phyloP scores from a whole-genome alignment of 441 rosid species.

The Pelargonium fulgidum region DNA sequence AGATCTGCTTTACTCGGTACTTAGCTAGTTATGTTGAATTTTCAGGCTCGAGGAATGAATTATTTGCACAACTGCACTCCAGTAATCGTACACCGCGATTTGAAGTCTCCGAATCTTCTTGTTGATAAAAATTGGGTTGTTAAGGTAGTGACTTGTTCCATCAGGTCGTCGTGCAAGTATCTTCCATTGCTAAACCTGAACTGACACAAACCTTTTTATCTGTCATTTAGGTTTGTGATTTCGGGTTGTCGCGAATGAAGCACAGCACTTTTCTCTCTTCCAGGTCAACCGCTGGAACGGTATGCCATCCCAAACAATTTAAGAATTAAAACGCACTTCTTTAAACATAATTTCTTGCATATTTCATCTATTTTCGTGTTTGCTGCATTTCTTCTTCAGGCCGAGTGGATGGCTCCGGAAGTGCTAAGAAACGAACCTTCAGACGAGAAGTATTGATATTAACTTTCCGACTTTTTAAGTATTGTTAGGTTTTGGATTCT shows the following conservation, averaged over 20 bases:
- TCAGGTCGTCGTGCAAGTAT: neutral
- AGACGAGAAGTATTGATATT: conserved; percentile 71
- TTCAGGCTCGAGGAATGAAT: conserved; percentile 91
- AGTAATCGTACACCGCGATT: conserved; percentile 79
- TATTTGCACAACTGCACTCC: conserved; percentile 59
- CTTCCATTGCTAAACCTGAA: too few relatives aligned
- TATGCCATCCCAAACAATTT: too few relatives aligned
- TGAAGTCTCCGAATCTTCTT: conserved; percentile 94
- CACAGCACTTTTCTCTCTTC: conserved; percentile 75
- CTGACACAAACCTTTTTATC: too few relatives aligned
- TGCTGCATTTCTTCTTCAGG: conserved; percentile 50
- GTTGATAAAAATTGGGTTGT: conserved; percentile 97
- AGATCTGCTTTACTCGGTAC: conserved; percentile 12
- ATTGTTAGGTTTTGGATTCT: conserved; percentile 10
- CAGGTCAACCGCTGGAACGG: too few relatives aligned
- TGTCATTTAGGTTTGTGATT: conserved; percentile 62
- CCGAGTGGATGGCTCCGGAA: conserved; percentile 99
- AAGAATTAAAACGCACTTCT: neutral
- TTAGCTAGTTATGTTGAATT: conserved; percentile 22
- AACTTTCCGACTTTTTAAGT: neutral
- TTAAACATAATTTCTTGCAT: conserved; percentile 12
- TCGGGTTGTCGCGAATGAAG: conserved; percentile 91
- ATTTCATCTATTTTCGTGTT: conserved; percentile 61
- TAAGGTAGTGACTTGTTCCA: conserved; percentile 40
- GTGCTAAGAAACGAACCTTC: conserved; percentile 95